Evolutionary conservation across 2,329 filamentous ascomycete genomes (phyloP), one percentile per base, ranked within the genome.

Genomic region (Penicillium sp.): DNA sequence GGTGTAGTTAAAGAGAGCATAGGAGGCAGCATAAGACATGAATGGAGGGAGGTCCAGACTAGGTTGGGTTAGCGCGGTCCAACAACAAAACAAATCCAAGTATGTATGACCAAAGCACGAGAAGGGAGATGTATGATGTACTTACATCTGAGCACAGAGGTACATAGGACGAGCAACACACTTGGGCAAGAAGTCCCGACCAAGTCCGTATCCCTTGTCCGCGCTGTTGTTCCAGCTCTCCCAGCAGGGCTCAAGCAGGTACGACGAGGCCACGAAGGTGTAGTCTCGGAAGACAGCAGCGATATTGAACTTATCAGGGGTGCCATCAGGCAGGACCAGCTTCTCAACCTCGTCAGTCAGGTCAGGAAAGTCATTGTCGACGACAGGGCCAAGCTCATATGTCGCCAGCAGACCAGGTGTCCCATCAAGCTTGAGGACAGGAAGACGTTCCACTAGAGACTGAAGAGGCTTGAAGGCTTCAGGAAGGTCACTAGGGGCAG

Each of bases 271-370:
- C 28, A 96, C 76, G 79, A 96, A 96, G 13, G 88, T 89, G 71
- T 96, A 96, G 76, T 96, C 92, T 18, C 92, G 82, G 72, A 96
- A 96, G 44, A 95, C 76, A 31, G 91, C 91, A 65, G 92, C 94
- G 78, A 95, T 85, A 53, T 90, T 76, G 15, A 87, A 87, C 36
- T 93, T 80, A 73, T 96, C 86, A 56, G 85, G 77, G 62, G 82
- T 79, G 62, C 81, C 73, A 59, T 73, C 70, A 8, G 65, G 52
- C 9, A 71, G 64, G 33, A 71, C 62, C 26, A 88, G 87, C 71
- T 84, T 84, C 65, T 94, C 87, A 52, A 96, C 81, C 60, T 83
- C 80, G 5, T 79, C 79, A 1, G 87, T 89, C 44, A 96, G 78
- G 71, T 96, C 89, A 15, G 89, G 87, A 44, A 96, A 81, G 57